Percentiles rank a stretch among this genome's conserved stretches.
phyloP scores from a whole-genome alignment of 257 asterid genomes.

The Solanum medicagineum region DNA sequence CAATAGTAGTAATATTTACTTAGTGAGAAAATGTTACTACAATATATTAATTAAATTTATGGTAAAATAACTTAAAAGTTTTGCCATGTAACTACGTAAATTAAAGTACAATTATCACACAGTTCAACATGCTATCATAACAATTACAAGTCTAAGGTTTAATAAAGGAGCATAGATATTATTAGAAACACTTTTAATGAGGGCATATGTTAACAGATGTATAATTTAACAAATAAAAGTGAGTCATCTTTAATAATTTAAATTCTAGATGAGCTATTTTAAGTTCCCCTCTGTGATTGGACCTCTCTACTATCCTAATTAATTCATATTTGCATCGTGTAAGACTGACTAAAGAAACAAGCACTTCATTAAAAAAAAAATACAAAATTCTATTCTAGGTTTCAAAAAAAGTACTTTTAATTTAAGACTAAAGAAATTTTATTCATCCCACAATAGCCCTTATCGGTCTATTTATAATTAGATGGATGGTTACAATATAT shows the following conservation, averaged over 20 bases:
- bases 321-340: neutral
- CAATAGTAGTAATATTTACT: neutral
- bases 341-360: neutral
- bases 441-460: neutral
- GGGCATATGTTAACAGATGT: neutral
- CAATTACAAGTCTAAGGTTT: too few species aligned
- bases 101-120: neutral
- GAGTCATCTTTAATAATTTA: neutral
- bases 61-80: neutral
- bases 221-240: neutral
- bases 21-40: accelerated
- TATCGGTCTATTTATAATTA: neutral
- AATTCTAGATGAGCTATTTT: neutral
- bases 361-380: neutral
- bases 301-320: neutral
- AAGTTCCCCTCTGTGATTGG: neutral
- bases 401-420: neutral
- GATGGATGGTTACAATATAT: neutral
- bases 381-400: neutral
- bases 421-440: neutral
- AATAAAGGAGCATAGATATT: too few species aligned
- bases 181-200: neutral
- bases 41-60: neutral
- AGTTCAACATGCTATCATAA: too few species aligned
- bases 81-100: neutral